Conservation (phyloP, 805 yeast genomes). For the Suhomyces canberraensis region DNA sequence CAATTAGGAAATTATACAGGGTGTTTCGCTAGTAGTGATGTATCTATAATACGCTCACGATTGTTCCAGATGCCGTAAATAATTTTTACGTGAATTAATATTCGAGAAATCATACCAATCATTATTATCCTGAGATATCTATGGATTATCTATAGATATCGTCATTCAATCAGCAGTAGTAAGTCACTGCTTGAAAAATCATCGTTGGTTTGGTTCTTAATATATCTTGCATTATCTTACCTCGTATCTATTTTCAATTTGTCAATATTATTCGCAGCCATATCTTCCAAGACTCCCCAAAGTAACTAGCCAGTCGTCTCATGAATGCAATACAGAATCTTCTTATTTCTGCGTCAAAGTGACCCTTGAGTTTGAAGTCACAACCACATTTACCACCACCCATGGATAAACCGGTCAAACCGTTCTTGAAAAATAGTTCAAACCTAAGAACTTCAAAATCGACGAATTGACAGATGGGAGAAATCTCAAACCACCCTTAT, state of each 20-base stretch:
- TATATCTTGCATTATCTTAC: background rate
- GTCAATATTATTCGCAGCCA: constrained; percentile 73
- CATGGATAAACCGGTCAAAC: constrained; percentile 93
- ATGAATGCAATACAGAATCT: constrained; percentile 94
- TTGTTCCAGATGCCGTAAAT: too few relatives aligned
- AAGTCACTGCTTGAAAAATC: too few relatives aligned
- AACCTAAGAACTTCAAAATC: constrained; percentile 92
- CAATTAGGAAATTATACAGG: too few relatives aligned
- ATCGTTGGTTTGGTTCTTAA: too few relatives aligned
- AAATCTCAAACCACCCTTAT: constrained; percentile 98
- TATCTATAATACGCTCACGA: too few relatives aligned
- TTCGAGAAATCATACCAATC: too few relatives aligned
- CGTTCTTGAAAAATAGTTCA: constrained; percentile 98
- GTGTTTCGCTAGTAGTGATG: too few relatives aligned
- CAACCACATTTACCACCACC: constrained; percentile 99
- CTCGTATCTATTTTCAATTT: constrained; percentile 14
- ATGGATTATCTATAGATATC: too few relatives aligned
- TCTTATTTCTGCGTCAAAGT: constrained; percentile 90
- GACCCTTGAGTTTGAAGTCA: constrained; percentile 96
- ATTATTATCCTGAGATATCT: too few relatives aligned
- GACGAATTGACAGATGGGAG: constrained; percentile 97
- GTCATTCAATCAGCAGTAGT: too few relatives aligned
- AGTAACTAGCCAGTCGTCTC: constrained; percentile 93
- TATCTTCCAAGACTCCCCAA: constrained; percentile 84
- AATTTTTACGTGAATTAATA: too few relatives aligned